phyloP scores from a whole-genome alignment of 768 basidiomycete species.

The Boletus insuetus region DNA sequence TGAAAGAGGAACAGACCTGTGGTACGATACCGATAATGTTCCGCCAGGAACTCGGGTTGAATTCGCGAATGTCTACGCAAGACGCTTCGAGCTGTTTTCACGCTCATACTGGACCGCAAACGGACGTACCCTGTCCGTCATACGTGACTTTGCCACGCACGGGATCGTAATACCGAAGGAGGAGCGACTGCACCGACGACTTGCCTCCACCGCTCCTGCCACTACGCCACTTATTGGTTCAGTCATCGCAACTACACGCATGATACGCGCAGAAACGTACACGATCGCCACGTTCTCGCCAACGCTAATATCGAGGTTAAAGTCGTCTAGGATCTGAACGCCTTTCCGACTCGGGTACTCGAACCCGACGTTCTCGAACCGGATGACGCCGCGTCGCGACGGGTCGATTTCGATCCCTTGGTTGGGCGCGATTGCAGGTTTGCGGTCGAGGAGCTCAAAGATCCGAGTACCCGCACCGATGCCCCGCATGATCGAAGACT shows the following conservation, averaged over 20 bases:
- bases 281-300: slow-evolving; percentile 92
- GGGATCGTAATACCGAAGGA: slow-evolving; percentile 89
- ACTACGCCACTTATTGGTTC: slow-evolving; percentile 35
- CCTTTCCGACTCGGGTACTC: slow-evolving; percentile 87
- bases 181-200: slow-evolving; percentile 84
- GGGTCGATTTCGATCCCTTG: slow-evolving; percentile 57
- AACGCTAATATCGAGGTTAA: slow-evolving; percentile 74
- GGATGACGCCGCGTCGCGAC: slow-evolving; percentile 63
- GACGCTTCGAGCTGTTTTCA: slow-evolving; percentile 13
- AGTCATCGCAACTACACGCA: neutral
- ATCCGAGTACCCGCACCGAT: slow-evolving; percentile 90
- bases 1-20: slow-evolving; percentile 42
- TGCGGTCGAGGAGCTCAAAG: slow-evolving; percentile 88
- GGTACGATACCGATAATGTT: slow-evolving; percentile 90
- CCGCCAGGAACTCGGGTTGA: slow-evolving; percentile 85
- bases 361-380: slow-evolving; percentile 82
- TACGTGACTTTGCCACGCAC: slow-evolving; percentile 78
- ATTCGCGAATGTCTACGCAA: slow-evolving; percentile 71
- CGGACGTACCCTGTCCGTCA: slow-evolving; percentile 70
- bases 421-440: slow-evolving; percentile 66
- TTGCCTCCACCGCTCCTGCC: slow-evolving; percentile 95
- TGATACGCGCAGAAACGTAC: slow-evolving; percentile 46
- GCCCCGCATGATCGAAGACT: slow-evolving; percentile 96
- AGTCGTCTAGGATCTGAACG: slow-evolving; percentile 76
- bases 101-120: neutral